Conservation (phyloP, 2,329 filamentous ascomycete genomes). For the Colletotrichum lindemuthianum region DNA sequence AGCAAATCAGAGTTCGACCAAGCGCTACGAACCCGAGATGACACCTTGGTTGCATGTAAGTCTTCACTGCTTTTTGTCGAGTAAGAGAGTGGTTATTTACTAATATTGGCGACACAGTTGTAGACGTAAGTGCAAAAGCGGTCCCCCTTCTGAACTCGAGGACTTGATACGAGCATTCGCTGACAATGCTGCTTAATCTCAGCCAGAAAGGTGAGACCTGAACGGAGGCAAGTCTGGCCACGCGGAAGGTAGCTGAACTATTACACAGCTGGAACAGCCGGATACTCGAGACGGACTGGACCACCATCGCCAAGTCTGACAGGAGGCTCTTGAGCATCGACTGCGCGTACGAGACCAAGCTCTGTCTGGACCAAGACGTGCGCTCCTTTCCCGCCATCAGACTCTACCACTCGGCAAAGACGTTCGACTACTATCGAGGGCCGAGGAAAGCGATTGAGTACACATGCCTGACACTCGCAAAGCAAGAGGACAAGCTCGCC, state of each 20-base stretch:
- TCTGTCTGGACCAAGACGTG: slow-evolving; percentile 55
- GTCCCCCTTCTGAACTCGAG: neutral
- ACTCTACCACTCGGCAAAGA: slow-evolving; percentile 48
- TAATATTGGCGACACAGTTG: neutral
- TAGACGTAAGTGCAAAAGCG: neutral
- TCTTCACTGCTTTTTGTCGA: neutral
- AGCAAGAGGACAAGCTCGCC: neutral
- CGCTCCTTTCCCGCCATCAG: slow-evolving; percentile 58
- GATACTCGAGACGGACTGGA: slow-evolving; percentile 37
- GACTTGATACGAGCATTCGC: neutral
- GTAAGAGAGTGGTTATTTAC: neutral
- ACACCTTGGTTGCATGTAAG: slow-evolving; percentile 47
- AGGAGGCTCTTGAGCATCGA: slow-evolving; percentile 48
- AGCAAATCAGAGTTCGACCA: slow-evolving; percentile 17
- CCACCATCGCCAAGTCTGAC: slow-evolving; percentile 13
- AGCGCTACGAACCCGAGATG: slow-evolving; percentile 34
- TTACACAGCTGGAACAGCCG: slow-evolving; percentile 31
- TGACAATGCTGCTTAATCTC: too few relatives aligned
- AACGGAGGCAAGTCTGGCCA: too few relatives aligned
- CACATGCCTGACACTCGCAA: slow-evolving; percentile 38
- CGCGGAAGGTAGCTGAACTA: slow-evolving; percentile 2
- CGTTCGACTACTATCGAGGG: slow-evolving; percentile 54
- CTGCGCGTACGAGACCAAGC: slow-evolving; percentile 45
- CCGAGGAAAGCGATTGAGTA: slow-evolving; percentile 51
- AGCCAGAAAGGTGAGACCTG: slow-evolving; percentile 14